These are phyloP conservation scores for Rhizomucor miehei DNA, from an alignment of 371 early-diverging fungal genomes.

Conservation along the genomic window DNA sequence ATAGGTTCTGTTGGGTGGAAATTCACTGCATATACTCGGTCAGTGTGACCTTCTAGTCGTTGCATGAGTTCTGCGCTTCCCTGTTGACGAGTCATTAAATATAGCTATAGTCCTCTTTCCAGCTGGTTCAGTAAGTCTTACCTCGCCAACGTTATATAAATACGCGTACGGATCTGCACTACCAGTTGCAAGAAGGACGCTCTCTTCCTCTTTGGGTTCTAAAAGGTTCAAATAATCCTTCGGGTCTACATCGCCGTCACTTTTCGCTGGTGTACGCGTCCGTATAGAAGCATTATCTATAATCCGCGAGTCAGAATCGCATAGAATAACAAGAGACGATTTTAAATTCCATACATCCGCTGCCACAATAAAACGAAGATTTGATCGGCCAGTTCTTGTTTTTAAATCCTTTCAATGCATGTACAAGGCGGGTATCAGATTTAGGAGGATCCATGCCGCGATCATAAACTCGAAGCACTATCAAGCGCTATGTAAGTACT, in stretches of 20 bases:
- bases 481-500: not conserved
- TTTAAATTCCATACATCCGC: slow-evolving; percentile 66
- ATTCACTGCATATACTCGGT: slow-evolving; percentile 80
- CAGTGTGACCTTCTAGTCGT: slow-evolving; percentile 82
- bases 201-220: slow-evolving; percentile 53
- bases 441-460: slow-evolving; percentile 76
- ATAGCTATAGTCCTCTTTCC: not conserved
- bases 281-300: slow-evolving; percentile 46
- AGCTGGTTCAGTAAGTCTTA: slow-evolving; percentile 7
- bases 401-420: slow-evolving; percentile 79
- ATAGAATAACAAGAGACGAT: not conserved
- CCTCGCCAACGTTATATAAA: slow-evolving; percentile 75
- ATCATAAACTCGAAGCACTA: slow-evolving; percentile 84
- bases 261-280: slow-evolving; percentile 10
- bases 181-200: slow-evolving; percentile 79
- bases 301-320: not conserved
- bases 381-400: slow-evolving; percentile 92
- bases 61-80: slow-evolving; percentile 74
- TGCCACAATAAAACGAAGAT: slow-evolving; percentile 72
- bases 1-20: slow-evolving; percentile 84
- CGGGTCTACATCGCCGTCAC: slow-evolving; percentile 31
- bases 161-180: slow-evolving; percentile 86
- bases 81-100: slow-evolving; percentile 21
- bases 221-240: slow-evolving; percentile 39
- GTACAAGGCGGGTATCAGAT: slow-evolving; percentile 60